Evolutionary conservation across 352 stramenopile genomes (phyloP), one percentile per base, ranked within the genome.

Genomic region (Blastocystis sp.): DNA sequence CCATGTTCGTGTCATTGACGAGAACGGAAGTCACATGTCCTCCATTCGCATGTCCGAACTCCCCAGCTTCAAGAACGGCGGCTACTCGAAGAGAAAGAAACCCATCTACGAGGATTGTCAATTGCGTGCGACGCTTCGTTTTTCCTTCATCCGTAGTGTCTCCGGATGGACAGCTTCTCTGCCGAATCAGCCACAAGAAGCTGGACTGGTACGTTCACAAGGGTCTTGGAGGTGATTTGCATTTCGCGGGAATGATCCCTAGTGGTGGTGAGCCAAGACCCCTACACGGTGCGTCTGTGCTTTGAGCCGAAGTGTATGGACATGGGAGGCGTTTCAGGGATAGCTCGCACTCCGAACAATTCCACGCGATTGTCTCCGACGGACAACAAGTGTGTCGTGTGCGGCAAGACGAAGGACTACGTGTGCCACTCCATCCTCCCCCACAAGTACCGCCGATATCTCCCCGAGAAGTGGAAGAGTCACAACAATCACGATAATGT

Each of bases 401-500:
- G 74, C 41, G 74, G 74, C 29, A 85, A 70, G 29, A 85, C 35
- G 26, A 69, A 50, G 0, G 55, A 85, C 55, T 89, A 89, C 60
- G 79, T 89, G 19, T 80, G 79, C 29, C 79, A 89, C 39, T 89
- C 79, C 41, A 89, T 89, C 39, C 35, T 89, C 19, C 79, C 79
- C 21, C 79, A 89, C 35, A 55, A 62, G 16, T 89, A 79, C n/a
- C 79, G 79, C 31, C 29, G 37, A 35, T 89, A 63, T 45, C 79
- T 89, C 16, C 79, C 79, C 2, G 62, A 80, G 21, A 35, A 29
- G 31, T 89, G 63, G 63, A 89, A 89, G 55, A 80, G 63, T 35
- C 79, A 89, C 60, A 80, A 77, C 41, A 80, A 77, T 55, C 79
- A 89, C 31, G 79, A 89, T 29, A 89, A 80, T 31, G 79, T 89